phyloP scores from a whole-genome alignment of 345 rosid species.

The Geranium brycei region DNA sequence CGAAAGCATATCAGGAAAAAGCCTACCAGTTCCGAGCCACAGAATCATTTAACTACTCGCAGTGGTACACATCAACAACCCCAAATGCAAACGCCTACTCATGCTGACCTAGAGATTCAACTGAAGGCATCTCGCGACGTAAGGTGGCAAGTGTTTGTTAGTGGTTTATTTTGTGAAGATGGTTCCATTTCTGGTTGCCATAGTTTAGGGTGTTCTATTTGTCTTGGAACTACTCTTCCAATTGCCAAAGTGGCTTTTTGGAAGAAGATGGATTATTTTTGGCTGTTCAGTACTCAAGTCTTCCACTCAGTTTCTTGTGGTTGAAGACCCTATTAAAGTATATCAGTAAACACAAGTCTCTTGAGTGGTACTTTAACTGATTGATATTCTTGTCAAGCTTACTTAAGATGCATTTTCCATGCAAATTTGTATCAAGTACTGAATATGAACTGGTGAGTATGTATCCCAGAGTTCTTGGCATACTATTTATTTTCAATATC shows the following conservation, averaged over 20 bases:
- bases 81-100: conserved; percentile 25
- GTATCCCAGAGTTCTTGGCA: not conserved
- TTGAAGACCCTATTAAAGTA: not conserved
- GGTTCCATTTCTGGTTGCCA: not conserved
- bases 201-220: not conserved
- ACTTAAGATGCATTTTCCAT: not conserved
- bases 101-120: conserved; percentile 73
- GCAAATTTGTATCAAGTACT: not conserved
- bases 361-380: not conserved
- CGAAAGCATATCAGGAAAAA: conserved; percentile 65
- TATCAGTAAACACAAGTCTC: not conserved
- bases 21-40: conserved; percentile 24
- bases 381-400: no score
- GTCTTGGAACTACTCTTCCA: not conserved
- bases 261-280: not conserved
- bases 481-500: conserved; percentile 1
- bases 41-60: conserved; percentile 20
- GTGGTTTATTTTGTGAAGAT: conserved; percentile 11
- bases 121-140: conserved; percentile 99
- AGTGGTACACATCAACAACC: conserved; percentile 19
- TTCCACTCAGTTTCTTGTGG: no score
- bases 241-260: not conserved
- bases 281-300: not conserved
- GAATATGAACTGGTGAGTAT: not conserved
- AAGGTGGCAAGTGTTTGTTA: conserved; percentile 55